These are phyloP conservation scores for Buxus sempervirens DNA, from an alignment of 164 flowering plant species.

Conservation along the genomic window DNA sequence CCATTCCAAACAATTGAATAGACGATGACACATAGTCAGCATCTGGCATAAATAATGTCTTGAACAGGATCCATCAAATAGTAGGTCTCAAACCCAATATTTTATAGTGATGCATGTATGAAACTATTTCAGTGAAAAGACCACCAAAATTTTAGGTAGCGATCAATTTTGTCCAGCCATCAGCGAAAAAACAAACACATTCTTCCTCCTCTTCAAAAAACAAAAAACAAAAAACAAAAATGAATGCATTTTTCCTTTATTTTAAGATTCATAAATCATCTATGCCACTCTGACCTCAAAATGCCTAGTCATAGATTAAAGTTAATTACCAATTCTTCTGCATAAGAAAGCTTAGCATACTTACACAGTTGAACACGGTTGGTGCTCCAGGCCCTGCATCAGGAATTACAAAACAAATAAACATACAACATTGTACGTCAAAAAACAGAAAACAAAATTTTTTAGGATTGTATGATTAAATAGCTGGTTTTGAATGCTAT, in stretches of 20 bases:
- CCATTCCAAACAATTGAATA: not conserved
- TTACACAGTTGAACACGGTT: constrained; percentile 70
- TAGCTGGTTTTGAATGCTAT: not conserved
- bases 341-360: constrained; percentile 17
- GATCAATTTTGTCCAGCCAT: no score
- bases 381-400: constrained; percentile 86
- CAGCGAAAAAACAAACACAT: no score
- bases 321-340: not conserved
- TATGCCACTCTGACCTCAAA: not conserved
- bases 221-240: no score
- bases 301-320: not conserved
- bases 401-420: constrained; percentile 10
- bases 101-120: no score
- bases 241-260: not conserved
- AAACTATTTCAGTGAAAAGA: no score
- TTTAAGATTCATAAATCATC: not conserved
- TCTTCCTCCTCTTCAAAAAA: no score
- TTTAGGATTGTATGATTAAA: not conserved
- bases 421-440: not conserved
- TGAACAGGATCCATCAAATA: no score
- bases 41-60: no score
- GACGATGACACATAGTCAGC: not conserved
- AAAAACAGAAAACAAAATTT: not conserved
- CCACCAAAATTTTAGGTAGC: no score
- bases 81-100: no score